These are phyloP conservation scores for Cladosporium halotolerans DNA, from an alignment of 2,329 filamentous ascomycete genomes.

Conservation along the genomic window DNA sequence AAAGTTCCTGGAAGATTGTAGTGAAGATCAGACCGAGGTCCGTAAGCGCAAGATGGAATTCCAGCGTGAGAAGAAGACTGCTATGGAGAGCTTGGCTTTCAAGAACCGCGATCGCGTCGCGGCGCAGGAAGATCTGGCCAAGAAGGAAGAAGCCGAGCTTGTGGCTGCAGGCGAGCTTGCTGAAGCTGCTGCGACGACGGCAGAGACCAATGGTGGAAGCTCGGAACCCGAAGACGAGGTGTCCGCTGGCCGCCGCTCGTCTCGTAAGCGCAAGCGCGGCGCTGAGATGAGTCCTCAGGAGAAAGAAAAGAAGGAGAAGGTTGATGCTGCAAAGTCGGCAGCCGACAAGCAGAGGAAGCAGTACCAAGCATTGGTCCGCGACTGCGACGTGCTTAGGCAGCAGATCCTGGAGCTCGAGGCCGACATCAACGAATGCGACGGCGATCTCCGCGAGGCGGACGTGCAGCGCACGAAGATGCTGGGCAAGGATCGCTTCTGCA, in stretches of 20 bases:
- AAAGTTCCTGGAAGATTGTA: slow-evolving; percentile 84
- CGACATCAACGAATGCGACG: slow-evolving; percentile 77
- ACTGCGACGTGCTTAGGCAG: slow-evolving; percentile 81
- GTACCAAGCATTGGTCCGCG: slow-evolving; percentile 78
- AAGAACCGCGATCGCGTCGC: slow-evolving; percentile 41
- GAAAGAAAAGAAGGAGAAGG: slow-evolving; percentile 56
- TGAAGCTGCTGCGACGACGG: slow-evolving; percentile 21
- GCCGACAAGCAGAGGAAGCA: slow-evolving; percentile 68
- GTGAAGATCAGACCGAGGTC: slow-evolving; percentile 87
- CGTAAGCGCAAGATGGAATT: slow-evolving; percentile 93
- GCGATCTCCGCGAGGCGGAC: slow-evolving; percentile 88
- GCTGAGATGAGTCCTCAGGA: slow-evolving; percentile 52
- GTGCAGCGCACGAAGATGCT: slow-evolving; percentile 84
- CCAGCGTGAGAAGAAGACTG: slow-evolving; percentile 65
- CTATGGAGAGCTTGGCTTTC: slow-evolving; percentile 49
- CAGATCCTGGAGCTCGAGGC: slow-evolving; percentile 75
- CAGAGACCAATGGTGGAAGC: slow-evolving; percentile 55
- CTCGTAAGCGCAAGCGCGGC: slow-evolving; percentile 42
- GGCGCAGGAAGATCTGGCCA: slow-evolving; percentile 13
- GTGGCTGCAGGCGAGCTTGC: slow-evolving; percentile 17
- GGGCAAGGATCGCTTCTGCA: slow-evolving; percentile 95
- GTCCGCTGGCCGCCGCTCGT: slow-evolving; percentile 16
- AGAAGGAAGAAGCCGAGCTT: slow-evolving; percentile 35
- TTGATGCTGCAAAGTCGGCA: slow-evolving; percentile 38
- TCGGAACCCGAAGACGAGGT: slow-evolving; percentile 63